A percentile compares a stretch with the other conserved stretches of the same genome.
phyloP scores from a whole-genome alignment of 2,329 filamentous ascomycete species.

The Laburnicola sp. region DNA sequence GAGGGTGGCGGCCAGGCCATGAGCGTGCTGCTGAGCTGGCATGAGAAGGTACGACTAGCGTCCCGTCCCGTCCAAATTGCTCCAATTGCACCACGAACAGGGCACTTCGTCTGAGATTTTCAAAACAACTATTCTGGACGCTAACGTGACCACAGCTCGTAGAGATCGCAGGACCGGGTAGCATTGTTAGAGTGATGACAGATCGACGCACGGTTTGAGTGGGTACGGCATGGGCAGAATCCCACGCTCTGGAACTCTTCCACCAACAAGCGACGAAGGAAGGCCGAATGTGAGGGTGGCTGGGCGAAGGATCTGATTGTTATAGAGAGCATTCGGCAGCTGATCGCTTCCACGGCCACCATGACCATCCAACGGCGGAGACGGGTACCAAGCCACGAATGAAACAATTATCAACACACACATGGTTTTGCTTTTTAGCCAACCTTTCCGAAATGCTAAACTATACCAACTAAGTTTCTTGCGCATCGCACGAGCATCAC shows the following conservation, averaged over 20 bases:
- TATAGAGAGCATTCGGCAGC: neutral
- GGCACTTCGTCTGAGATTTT: neutral
- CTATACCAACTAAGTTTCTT: too few species aligned
- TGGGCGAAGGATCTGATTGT: constrained; percentile 3
- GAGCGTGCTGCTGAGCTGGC: constrained; percentile 97
- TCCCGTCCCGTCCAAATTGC: constrained; percentile 5
- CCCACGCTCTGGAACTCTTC: constrained; percentile 7
- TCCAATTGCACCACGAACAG: constrained; percentile 1
- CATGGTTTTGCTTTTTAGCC: constrained; percentile 2
- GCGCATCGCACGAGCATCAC: neutral
- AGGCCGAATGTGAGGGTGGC: constrained; percentile 3
- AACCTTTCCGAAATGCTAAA: too few species aligned
- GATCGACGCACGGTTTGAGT: constrained; percentile 85
- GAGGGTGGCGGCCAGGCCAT: constrained; percentile 82
- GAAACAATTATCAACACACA: constrained; percentile 10
- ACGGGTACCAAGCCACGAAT: constrained; percentile 19
- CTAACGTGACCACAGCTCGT: constrained; percentile 62
- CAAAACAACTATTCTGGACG: neutral
- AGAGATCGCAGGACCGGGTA: constrained; percentile 84
- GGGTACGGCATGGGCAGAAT: constrained; percentile 5
- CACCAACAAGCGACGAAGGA: constrained; percentile 13
- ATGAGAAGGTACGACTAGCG: constrained; percentile 70
- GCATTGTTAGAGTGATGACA: constrained; percentile 92
- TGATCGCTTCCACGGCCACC: constrained; percentile 9
- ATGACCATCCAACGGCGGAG: constrained; percentile 8